Evolutionary conservation across 768 basidiomycete species (phyloP), one percentile per base, ranked within the genome.

Genomic region (Boletellus sp.): DNA sequence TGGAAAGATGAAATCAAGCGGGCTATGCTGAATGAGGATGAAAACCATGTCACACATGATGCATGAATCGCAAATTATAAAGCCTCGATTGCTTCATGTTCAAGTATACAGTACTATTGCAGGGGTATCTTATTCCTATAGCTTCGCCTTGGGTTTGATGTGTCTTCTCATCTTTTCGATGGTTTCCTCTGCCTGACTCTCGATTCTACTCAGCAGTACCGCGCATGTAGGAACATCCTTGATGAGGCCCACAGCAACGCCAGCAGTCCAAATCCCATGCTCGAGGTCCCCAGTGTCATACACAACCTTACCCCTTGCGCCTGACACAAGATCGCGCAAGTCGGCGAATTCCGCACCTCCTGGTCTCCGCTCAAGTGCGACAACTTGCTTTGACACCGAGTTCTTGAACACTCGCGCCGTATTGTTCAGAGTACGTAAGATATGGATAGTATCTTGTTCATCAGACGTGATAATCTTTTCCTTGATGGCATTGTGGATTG

Each of bases 341-440:
- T 94, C 92, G 59, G 88, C 83, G 57, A 96, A 96, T 69, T 94
- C 84, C 35, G 87, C 89, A 12, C 92, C 91, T 35, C 87, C 89
- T 1, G 89, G 84, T 28, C 84, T 77, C 15, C 75, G 75, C 71
- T 96, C 94, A 34, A 94, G 77, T 13, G 77, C 70, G n/a, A 95
- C 87, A 16, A 97, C 94, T 65, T 95, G 85, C 63, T 78, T 63
- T 13, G 94, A 75, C 20, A 95, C 82, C 47, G 80, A 80, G 72
- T 94, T 94, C 75, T 86, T 92, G 75, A 77, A 90, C 11, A 91
- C 88, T n/a, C 90, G 79, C 12, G 88, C 81, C 3, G 90, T 90
- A 62, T 93, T 91, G 61, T 78, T 76, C 40, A 95, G 69, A 1
- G 89, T 92, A 44, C 94, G 81, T 76, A 96, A 93, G 58, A 96